Evolutionary conservation across 1,284 basidiomycete genomes (phyloP), one percentile per base, ranked within the genome.

Genomic region (Cystobasidiaceae sp.): DNA sequence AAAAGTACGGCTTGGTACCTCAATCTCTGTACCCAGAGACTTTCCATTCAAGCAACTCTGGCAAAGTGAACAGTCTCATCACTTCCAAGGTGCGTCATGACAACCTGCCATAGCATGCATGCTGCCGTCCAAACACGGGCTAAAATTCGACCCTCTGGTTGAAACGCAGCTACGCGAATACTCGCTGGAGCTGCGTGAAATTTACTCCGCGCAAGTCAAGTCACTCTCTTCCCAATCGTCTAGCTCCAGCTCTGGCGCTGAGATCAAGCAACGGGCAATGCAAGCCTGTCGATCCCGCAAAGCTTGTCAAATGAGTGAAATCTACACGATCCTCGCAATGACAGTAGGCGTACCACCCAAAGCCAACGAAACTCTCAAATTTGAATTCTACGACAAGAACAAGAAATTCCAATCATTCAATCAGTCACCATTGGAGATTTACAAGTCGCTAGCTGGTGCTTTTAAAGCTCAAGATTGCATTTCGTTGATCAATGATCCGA

Each of bases 401-500:
- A 86, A 85, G 63, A 93, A 92, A 79, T 83, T 84, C 52, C 81
- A 83, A 69, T 66, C 63, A 5, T 88, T 92, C 84, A 83, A 83
- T 48, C 87, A 89, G 37, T 93, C 90, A 0, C 87, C 93, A 8
- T 73, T 81, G 54, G 85, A 90, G 67, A 96, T 90, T 69, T 73
- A 76, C 54, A 64, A 69, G 49, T 71, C 74, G 8, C 69, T 76
- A 66, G 70, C 72, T 25, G 34, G 48, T 37, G 56, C 51, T 75
- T 89, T 87, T 77, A 82, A 82, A 72, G 71, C 78, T 72, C 46
- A 74, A 51, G 86, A 89, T 41, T 86, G 83, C 6, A 93, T 96
- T 81, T 94, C 91, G 52, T 83, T 97, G 37, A 93, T 97, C 78
- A 88, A 97, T 74, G 93, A 97, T 75, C 93, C 94, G 17, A 84